Evolutionary conservation across 768 basidiomycete species (phyloP).

Genomic region (Suillus sp.): DNA sequence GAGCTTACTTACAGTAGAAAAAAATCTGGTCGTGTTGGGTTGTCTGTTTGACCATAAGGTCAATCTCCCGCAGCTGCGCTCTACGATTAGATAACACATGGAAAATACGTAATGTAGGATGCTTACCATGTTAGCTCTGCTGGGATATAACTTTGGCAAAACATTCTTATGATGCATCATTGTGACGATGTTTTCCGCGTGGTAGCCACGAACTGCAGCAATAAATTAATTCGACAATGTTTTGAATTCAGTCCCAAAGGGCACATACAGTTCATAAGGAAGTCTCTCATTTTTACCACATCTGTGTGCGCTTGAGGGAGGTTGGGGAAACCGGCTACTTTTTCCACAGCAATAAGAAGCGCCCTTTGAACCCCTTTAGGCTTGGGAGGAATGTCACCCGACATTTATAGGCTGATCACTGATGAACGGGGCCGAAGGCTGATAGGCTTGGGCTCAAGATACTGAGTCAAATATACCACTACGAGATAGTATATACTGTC

Average conservation of each 20-base stretch:
- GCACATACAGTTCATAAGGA: slow-evolving; percentile 4
- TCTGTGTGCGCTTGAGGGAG: slow-evolving; percentile 14
- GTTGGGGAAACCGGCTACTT: not conserved
- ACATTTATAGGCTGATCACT: not conserved
- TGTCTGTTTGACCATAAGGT: slow-evolving; percentile 4
- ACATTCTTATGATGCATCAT: slow-evolving; percentile 11
- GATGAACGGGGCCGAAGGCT: not conserved
- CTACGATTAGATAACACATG: not conserved
- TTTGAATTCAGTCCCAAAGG: no score
- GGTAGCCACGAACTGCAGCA: slow-evolving; percentile 2
- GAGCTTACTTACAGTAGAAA: slow-evolving; percentile 15
- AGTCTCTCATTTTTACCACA: slow-evolving; percentile 1
- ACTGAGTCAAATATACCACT: not conserved
- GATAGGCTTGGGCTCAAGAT: not conserved
- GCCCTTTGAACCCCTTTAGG: slow-evolving; percentile 5
- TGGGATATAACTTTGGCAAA: not conserved
- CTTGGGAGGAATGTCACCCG: not conserved
- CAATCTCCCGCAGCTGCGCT: slow-evolving; percentile 9
- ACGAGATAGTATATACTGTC: not conserved
- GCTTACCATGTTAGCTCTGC: slow-evolving; percentile 10
- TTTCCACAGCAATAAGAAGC: slow-evolving; percentile 9
- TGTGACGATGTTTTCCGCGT: slow-evolving; percentile 6
- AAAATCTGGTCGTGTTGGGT: slow-evolving; percentile 11
- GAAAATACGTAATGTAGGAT: not conserved
- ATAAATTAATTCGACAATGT: not conserved